Evolutionary conservation across 2,329 filamentous ascomycete species (phyloP), one percentile per base, ranked within the genome.

Genomic region (Bretziella fagacearum): DNA sequence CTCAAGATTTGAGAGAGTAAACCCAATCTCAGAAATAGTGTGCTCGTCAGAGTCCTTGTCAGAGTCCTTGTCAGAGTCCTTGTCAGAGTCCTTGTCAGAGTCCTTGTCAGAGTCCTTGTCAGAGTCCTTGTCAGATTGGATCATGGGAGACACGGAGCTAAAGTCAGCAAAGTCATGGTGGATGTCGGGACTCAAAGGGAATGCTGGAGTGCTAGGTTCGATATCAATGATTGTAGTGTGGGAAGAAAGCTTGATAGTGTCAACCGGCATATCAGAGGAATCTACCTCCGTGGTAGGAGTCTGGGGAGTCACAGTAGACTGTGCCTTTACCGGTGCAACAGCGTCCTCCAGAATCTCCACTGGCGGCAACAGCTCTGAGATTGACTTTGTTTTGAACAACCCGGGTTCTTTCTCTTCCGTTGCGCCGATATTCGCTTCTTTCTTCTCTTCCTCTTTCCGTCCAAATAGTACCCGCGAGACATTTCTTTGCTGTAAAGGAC

Each of bases 391-490:
- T 8, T 23, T 29, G 18, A 26, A 43, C 11, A 43, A 23, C 13
- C 23, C 33, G 2, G 44, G 35, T 5, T 23, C 23, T 6, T 15
- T 23, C 33, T 25, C 20, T 6, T 46, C 43, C 15, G n/a, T n/a
- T n/a, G n/a, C n/a, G n/a, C n/a, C n/a, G n/a, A 39, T 2, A 39
- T 10, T 20, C n/a, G 18, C 35, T 10, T 18, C 10, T 6, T 43
- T 30, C 15, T 43, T 20, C 15, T 27, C 25, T 18, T 43, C 26
- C 7, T 30, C n/a, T 13, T 43, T 17, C 7, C 18, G 15, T 26
- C 25, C 27, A 35, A 50, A 50, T 13, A 50, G 26, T 41, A 42
- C 40, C 15, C 49, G 37, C 7, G 44, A 44, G 2, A 47, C 41
- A 22, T 37, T 51, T 17, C 37, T 29, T 17, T 43, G 33, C 15